Base-by-base conservation (phyloP, 2,329 filamentous ascomycete species). In the Fusarium aywerte region DNA sequence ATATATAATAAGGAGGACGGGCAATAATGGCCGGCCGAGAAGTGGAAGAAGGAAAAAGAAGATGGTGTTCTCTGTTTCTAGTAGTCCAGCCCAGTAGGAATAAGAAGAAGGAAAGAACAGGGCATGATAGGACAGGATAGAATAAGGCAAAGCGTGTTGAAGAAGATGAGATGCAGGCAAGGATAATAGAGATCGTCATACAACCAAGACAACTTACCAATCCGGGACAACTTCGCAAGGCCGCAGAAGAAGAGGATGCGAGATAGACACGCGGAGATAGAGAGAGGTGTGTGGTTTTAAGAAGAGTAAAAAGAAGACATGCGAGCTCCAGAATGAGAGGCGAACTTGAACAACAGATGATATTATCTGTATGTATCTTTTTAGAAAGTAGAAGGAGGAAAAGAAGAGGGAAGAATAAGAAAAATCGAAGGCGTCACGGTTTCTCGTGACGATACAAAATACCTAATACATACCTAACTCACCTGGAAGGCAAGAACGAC, bases 121-220 rank as follows among this genome's bases (percentile, higher is more conserved):
- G 32, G 39, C n/a, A 29, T 35, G 29, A 43, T 35, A 61, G 32
- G 32, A 43, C n/a, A 29, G 39, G 29, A 43, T 35, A 61, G 32
- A 18, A 40, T 40, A 58, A 38, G 44, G 29, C 35, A 27, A 29
- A 21, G 44, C 32, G 36, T 33, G 50, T 18, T 67, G 53, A 40
- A 60, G 49, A 61, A 61, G 57, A 63, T 56, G 60, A 59, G 52
- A 31, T 52, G 54, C 47, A 43, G 58, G 58, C 44, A 59, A 68
- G 58, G 47, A 63, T 58, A 61, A 27, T 36, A 69, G 60, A 66
- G 70, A 68, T 70, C 70, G 70, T 73, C 70, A 73, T 73, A 73
- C 70, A 73, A 55, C 31, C 33, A 62, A 58, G 54, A 43, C 42
- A 44, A 68, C 68, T 69, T 68, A 70, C 70, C 70, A 71, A 71